These are phyloP conservation scores for Paraglomus occultum DNA, from an alignment of 192 early-diverging fungal genomes.

Conservation along the genomic window DNA sequence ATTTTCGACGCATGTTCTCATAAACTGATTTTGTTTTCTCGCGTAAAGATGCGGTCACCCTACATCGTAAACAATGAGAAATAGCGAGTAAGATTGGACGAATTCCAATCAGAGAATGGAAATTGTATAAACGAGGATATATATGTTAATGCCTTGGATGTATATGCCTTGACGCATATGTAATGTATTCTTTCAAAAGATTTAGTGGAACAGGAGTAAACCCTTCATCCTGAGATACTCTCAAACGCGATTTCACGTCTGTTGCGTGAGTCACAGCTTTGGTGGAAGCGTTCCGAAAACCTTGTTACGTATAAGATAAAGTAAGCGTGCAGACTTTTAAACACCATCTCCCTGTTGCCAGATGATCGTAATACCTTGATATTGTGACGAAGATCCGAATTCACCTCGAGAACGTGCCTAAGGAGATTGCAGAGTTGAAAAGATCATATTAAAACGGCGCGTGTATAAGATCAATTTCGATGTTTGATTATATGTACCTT, in stretches of 20 bases:
- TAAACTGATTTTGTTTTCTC: constrained; percentile 69
- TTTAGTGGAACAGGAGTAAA: constrained; percentile 47
- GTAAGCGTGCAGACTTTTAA: no score
- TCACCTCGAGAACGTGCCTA: constrained; percentile 9
- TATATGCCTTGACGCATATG: constrained; percentile 79
- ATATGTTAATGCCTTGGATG: constrained; percentile 50
- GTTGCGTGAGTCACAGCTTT: constrained; percentile 4
- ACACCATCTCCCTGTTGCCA: no score
- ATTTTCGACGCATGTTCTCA: constrained; percentile 59
- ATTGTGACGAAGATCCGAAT: neutral
- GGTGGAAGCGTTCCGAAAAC: neutral
- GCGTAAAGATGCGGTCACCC: constrained; percentile 31
- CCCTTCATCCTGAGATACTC: constrained; percentile 49
- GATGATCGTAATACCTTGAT: no score
- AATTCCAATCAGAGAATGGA: no score
- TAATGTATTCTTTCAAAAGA: constrained; percentile 80
- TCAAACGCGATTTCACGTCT: constrained; percentile 28
- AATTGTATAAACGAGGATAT: neutral
- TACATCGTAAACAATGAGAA: no score
- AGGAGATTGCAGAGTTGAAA: neutral
- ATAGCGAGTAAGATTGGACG: no score
- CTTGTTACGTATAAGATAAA: neutral
- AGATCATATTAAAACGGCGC: constrained; percentile 1
- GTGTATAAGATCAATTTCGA: neutral
- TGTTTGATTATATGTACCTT: constrained; percentile 55